Conservation (phyloP, 805 yeast genomes). For the Lachancea meyersii region DNA sequence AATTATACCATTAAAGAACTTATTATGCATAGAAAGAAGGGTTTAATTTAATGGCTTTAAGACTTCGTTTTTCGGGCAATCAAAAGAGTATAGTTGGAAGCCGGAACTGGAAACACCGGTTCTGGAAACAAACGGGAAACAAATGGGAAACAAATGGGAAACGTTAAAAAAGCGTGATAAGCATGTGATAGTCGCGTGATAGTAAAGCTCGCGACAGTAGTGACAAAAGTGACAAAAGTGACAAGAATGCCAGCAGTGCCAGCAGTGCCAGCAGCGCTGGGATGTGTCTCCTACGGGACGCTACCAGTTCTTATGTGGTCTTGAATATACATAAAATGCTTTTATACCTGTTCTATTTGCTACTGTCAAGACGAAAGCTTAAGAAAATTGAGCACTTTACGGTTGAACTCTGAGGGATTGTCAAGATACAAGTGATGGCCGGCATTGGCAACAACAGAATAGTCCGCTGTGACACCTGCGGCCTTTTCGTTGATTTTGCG, state of each 20-base stretch:
- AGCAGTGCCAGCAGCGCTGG: too few relatives aligned
- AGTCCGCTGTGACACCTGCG: constrained; percentile 2
- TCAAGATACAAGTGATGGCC: constrained; percentile 83
- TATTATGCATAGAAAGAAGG: too few relatives aligned
- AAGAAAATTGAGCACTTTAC: constrained; percentile 33
- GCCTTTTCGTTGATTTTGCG: constrained; percentile 20
- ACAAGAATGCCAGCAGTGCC: neutral
- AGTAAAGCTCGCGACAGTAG: neutral
- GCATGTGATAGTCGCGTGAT: too few relatives aligned
- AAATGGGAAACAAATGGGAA: neutral
- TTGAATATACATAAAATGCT: neutral
- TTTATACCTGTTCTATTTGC: neutral
- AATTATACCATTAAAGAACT: too few relatives aligned
- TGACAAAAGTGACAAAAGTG: neutral
- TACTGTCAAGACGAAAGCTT: neutral
- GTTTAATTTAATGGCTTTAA: too few relatives aligned
- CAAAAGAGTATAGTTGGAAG: neutral
- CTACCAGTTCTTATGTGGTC: too few relatives aligned
- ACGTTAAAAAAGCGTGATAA: neutral
- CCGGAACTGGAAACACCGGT: neutral
- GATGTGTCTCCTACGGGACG: too few relatives aligned
- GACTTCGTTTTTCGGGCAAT: too few relatives aligned
- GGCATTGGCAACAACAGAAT: constrained; percentile 35
- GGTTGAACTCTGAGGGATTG: constrained; percentile 50
- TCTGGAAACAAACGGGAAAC: neutral